These are phyloP conservation scores for Cladosporium sp. DNA, from an alignment of 2,329 filamentous ascomycete species.

Conservation along the genomic window DNA sequence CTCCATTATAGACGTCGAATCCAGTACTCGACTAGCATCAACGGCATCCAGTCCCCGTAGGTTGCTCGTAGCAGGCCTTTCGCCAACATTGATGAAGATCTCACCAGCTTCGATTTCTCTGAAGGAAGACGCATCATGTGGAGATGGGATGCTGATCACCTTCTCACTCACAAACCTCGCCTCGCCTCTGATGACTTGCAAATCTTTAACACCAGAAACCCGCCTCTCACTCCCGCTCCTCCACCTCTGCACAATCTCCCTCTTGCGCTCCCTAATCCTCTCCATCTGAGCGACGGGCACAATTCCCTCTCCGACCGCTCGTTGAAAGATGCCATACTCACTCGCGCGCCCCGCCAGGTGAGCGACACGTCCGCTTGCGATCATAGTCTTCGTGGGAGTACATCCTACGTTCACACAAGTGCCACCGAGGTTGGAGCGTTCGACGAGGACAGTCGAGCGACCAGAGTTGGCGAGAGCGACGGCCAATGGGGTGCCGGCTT, in stretches of 20 bases:
- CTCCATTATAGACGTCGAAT: constrained; percentile 53
- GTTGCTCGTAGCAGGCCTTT: constrained; percentile 1
- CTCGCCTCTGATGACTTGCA: constrained; percentile 49
- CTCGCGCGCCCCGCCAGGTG: constrained; percentile 45
- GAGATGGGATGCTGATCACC: background rate
- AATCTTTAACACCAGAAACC: constrained; percentile 40
- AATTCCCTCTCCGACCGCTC: constrained; percentile 23
- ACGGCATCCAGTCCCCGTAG: constrained; percentile 34
- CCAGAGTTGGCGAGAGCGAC: constrained; percentile 48
- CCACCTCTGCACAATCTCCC: constrained; percentile 55
- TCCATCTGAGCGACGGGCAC: constrained; percentile 46
- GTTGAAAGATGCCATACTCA: constrained; percentile 48
- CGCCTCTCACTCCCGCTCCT: constrained; percentile 50
- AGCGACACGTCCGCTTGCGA: constrained; percentile 53
- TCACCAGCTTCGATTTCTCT: background rate
- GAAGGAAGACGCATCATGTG: background rate
- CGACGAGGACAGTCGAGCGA: constrained; percentile 50
- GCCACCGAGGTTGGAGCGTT: constrained; percentile 64
- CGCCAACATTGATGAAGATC: constrained; percentile 8
- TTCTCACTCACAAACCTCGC: constrained; percentile 46
- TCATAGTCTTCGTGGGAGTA: constrained; percentile 82
- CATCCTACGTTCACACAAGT: constrained; percentile 91
- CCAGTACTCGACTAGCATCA: constrained; percentile 40
- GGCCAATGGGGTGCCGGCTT: constrained; percentile 54
- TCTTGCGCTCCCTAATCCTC: constrained; percentile 53